A percentile compares a stretch with the other conserved stretches of the same genome.
These are phyloP conservation scores for Teunomyces atbi DNA, from an alignment of 805 yeast genomes.

Conservation along the genomic window DNA sequence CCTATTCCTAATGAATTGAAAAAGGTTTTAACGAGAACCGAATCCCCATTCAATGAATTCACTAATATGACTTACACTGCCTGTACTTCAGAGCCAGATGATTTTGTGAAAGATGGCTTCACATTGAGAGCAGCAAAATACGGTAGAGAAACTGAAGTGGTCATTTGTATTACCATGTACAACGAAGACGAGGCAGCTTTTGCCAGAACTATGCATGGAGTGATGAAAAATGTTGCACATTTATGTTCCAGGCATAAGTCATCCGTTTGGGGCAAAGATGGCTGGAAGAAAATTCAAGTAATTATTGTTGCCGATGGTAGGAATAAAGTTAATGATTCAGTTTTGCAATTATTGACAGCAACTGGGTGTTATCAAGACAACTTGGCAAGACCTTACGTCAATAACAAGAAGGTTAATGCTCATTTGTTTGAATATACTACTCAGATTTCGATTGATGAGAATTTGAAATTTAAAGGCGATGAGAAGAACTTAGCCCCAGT, in stretches of 20 bases:
- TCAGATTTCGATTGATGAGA: conserved; percentile 87
- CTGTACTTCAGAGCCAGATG: conserved; percentile 90
- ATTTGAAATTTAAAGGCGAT: conserved; percentile 84
- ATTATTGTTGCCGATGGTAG: conserved; percentile 93
- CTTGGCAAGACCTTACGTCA: conserved; percentile 91
- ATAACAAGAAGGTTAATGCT: conserved; percentile 86
- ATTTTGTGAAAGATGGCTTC: conserved; percentile 76
- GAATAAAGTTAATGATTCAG: conserved; percentile 79
- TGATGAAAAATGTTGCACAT: conserved; percentile 88
- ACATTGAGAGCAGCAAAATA: conserved; percentile 80
- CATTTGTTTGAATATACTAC: conserved; percentile 96
- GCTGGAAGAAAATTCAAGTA: conserved; percentile 96
- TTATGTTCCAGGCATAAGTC: conserved; percentile 78
- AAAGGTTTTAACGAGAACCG: conserved; percentile 81
- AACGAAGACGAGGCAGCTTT: conserved; percentile 89
- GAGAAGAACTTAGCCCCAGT: conserved; percentile 93
- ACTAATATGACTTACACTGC: conserved; percentile 97
- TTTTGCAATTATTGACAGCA: conserved; percentile 84
- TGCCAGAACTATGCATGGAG: conserved; percentile 92
- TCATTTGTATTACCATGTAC: conserved; percentile 94
- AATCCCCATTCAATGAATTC: conserved; percentile 78
- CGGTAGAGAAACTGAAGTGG: conserved; percentile 89
- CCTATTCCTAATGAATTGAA: conserved; percentile 89
- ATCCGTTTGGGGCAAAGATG: conserved; percentile 90
- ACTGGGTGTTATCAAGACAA: conserved; percentile 98